Base-by-base conservation (phyloP, 2,329 filamentous ascomycete genomes). In the Thielaviopsis populi region DNA sequence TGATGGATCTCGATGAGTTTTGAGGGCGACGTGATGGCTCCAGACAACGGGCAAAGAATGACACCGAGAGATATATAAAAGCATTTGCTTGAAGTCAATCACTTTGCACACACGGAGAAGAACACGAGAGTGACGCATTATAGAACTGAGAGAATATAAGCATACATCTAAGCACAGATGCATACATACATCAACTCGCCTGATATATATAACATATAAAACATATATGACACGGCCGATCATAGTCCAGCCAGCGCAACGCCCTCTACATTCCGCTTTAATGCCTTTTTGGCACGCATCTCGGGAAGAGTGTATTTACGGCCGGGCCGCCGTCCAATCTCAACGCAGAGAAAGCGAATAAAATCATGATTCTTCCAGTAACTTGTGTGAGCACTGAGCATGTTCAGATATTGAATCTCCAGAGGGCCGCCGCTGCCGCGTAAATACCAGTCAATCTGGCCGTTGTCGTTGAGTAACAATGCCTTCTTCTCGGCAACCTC, bases 381-480 rank as follows among this genome's bases (percentile, higher is more conserved):
- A 72, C 88, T 92, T 64, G 89, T 91, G 74, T 99, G 94, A 8
- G 94, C 94, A 65, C 90, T 89, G 63, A 99, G 76, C 94, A 99
- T 99, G 69, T 95, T 96, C 42, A 97, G 75, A 72, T 99, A 99
- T 74, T 97, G 91, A 27, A 96, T 91, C 74, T 96, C 94, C 42
- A 99, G 77, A 3, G 91, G 87, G 0, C 94, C 94, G 1, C 89
- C 87, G 0, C 90, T 88, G 7, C 89, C 91, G 59, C 84, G 84
- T 59, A 99, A 76, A 69, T 87, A 95, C 74, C 84, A 99, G 72
- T 99, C 94, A 48, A 99, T 86, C 74, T 99, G 94, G 0, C 91
- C 92, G 68, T 97, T 97, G 70, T 99, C 94, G 69, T 99, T 99
- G 3, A 99, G 81, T 7, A 96, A 73, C 67, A 85, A 86, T 68